These are phyloP conservation scores for Fusarium nanum DNA, from an alignment of 2,329 filamentous ascomycete species.

Conservation along the genomic window DNA sequence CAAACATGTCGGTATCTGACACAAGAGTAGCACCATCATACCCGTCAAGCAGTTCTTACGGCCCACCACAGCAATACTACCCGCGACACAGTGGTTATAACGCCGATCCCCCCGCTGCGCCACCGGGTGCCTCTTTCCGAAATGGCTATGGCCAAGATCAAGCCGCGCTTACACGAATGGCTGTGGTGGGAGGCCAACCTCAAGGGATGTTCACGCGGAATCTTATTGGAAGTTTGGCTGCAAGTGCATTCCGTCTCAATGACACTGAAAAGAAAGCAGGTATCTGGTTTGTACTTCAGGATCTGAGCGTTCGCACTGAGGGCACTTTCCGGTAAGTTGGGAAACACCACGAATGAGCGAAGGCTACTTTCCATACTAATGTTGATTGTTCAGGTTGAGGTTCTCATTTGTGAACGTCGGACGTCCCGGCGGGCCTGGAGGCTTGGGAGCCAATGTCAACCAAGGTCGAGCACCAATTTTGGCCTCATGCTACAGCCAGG, in stretches of 20 bases:
- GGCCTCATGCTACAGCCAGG: conserved; percentile 85
- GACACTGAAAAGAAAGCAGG: conserved; percentile 85
- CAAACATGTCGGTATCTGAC: conserved; percentile 3
- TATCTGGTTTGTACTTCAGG: conserved; percentile 97
- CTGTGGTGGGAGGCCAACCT: conserved; percentile 61
- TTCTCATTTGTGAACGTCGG: conserved; percentile 89
- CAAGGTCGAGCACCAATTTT: conserved; percentile 83
- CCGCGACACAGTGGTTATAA: conserved; percentile 50
- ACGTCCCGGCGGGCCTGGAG: conserved; percentile 54
- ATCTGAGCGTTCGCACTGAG: conserved; percentile 93
- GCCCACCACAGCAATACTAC: conserved; percentile 54
- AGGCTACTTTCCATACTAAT: conserved; percentile 29
- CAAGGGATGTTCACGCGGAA: conserved; percentile 94
- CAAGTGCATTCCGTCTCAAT: conserved; percentile 85
- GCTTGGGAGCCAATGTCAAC: conserved; percentile 67
- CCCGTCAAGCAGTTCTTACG: conserved; percentile 50
- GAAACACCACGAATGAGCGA: not conserved
- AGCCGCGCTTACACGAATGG: conserved; percentile 49
- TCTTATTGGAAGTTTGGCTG: conserved; percentile 89
- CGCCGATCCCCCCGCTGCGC: conserved; percentile 44
- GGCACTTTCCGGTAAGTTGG: conserved; percentile 81
- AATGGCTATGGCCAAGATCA: conserved; percentile 50
- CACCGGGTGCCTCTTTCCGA: conserved; percentile 46
- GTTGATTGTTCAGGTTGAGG: conserved; percentile 59
- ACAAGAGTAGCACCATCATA: conserved; percentile 45